Evolutionary conservation across 2,329 filamentous ascomycete species (phyloP).

Genomic region (Ceratocystis papillata): DNA sequence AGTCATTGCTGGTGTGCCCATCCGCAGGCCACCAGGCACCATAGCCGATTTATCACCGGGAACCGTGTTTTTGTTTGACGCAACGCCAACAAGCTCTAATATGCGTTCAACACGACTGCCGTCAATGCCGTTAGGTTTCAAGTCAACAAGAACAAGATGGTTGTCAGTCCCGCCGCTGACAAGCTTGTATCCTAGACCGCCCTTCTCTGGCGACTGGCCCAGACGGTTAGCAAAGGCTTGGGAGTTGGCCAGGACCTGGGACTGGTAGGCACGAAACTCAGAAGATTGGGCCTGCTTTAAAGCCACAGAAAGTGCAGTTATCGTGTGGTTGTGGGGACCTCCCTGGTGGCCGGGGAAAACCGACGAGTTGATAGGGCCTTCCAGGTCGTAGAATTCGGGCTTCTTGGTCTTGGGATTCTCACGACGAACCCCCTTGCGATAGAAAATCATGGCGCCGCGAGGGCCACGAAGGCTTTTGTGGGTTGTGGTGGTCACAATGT

Average conservation of each 20-base stretch:
- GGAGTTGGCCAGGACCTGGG: constrained; percentile 80
- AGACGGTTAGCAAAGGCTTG: constrained; percentile 68
- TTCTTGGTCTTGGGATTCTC: constrained; percentile 76
- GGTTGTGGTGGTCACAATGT: constrained; percentile 94
- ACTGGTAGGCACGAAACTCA: constrained; percentile 88
- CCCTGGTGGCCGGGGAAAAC: constrained; percentile 98
- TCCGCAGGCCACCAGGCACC: constrained; percentile 82
- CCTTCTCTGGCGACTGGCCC: constrained; percentile 58
- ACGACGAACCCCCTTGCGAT: constrained; percentile 78
- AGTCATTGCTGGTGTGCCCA: constrained; percentile 96
- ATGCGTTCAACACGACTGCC: constrained; percentile 82
- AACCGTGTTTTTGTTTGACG: constrained; percentile 99
- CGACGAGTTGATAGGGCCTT: constrained; percentile 85
- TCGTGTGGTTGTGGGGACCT: constrained; percentile 97
- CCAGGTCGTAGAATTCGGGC: constrained; percentile 79
- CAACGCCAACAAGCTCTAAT: constrained; percentile 83
- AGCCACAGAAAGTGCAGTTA: constrained; percentile 86
- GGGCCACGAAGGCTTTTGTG: constrained; percentile 96
- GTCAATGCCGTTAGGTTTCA: constrained; percentile 80
- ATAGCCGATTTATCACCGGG: constrained; percentile 90
- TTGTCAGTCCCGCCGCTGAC: constrained; percentile 95
- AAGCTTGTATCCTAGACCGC: constrained; percentile 72
- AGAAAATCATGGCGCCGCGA: constrained; percentile 96
- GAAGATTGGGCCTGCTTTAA: constrained; percentile 83
- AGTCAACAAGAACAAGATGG: constrained; percentile 84